phyloP scores from a whole-genome alignment of 495 filamentous ascomycete species.

The Podospora fimiseda region DNA sequence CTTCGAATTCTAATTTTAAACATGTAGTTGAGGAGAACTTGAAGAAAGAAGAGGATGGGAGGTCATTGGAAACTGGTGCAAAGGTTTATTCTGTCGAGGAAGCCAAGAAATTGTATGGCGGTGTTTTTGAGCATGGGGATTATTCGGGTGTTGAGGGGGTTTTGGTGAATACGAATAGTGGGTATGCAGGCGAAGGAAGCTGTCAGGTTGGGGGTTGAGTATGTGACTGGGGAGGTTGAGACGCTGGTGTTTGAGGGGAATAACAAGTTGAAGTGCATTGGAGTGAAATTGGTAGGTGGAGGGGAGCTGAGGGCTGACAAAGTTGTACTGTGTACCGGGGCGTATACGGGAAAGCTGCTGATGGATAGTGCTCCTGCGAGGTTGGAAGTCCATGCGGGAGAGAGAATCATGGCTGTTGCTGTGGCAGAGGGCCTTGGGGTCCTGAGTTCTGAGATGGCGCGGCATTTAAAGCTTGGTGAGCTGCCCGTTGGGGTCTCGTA shows the following conservation, averaged over 20 bases:
- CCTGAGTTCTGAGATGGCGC: conserved; percentile 24
- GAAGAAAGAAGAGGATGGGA: conserved; percentile 39
- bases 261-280: conserved; percentile 17
- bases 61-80: conserved; percentile 34
- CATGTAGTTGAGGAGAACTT: conserved; percentile 46
- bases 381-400: conserved; percentile 39
- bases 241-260: conserved; percentile 36
- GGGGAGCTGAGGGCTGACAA: conserved; percentile 36
- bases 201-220: conserved; percentile 46
- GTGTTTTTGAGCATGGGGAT: conserved; percentile 48
- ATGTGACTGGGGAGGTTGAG: conserved; percentile 41
- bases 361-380: conserved; percentile 37
- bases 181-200: conserved; percentile 56
- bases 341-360: conserved; percentile 54
- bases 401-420: conserved; percentile 49
- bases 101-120: conserved; percentile 38
- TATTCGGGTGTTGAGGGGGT: conserved; percentile 46
- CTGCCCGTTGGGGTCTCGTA: conserved; percentile 35
- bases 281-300: conserved; percentile 41
- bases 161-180: conserved; percentile 47
- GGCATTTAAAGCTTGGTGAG: conserved; percentile 20
- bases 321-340: conserved; percentile 51
- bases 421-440: conserved; percentile 45
- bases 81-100: conserved; percentile 38
- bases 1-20: conserved; percentile 41